Evolutionary conservation across 257 asterid species (phyloP).

Genomic region (Jaltomata sinuosa): DNA sequence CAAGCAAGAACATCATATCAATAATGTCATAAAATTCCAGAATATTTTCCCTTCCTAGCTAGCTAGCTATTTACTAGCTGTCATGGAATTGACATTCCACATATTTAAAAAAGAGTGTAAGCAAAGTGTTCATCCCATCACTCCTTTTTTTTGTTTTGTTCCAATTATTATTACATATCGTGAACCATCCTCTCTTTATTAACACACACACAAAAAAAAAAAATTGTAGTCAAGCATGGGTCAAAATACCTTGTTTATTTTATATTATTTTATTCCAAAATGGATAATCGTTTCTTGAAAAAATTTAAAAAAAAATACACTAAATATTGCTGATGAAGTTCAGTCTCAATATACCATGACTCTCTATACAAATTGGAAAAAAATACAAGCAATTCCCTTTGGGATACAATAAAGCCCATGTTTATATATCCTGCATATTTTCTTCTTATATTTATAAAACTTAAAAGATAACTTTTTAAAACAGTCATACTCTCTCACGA

Average conservation of each 20-base stretch:
- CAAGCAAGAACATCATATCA: background rate
- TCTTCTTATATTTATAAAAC: background rate
- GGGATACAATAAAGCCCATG: too few relatives aligned
- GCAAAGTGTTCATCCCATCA: background rate
- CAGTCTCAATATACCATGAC: too few relatives aligned
- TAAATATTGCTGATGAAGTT: too few relatives aligned
- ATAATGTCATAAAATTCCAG: background rate
- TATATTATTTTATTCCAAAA: background rate
- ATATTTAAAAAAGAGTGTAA: background rate
- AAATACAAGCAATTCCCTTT: too few relatives aligned
- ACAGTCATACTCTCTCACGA: too few relatives aligned
- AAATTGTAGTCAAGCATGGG: background rate
- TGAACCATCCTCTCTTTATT: background rate
- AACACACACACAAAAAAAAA: background rate
- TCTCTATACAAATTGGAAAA: too few relatives aligned
- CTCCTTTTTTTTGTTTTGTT: background rate
- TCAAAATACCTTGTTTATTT: background rate
- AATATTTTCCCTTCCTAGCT: background rate
- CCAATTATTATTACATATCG: background rate
- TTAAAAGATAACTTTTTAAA: background rate
- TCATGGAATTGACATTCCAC: conserved; percentile 18
- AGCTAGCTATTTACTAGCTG: conserved; percentile 7
- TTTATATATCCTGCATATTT: too few relatives aligned
- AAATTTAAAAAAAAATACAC: background rate
- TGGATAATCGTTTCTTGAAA: background rate